Base-by-base conservation (phyloP, 257 asterid genomes). In the Verbena officinalis region DNA sequence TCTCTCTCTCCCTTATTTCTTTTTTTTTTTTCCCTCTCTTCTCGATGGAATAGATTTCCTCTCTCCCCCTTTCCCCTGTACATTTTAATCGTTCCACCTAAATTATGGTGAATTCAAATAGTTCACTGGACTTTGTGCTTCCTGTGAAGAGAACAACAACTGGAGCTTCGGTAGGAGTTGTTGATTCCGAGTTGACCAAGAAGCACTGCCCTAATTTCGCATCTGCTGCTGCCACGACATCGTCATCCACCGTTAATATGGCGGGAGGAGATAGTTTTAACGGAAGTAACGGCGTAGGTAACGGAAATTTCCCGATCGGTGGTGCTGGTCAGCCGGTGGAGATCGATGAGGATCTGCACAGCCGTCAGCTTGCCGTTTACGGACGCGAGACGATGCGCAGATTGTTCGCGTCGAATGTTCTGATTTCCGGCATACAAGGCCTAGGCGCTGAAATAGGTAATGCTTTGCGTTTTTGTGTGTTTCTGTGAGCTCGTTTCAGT, bases 311-410 rank as follows among this genome's bases (percentile, higher is more conserved):
- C 36, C 69, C 69, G 39, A 43, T 52, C 16, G n/a, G n/a, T n/a
- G 17, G 43, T 0, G 72, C 27, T 11, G 69, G 51, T 44, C 58
- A 21, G 27, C 6, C n/a, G n/a, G n/a, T n/a, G n/a, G 99, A 90
- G 70, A 90, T 93, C 16, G 97, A 93, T 63, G 99, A 93, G 80
- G 97, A 90, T 86, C 95, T 93, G 64, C 99, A 94, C 75, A 94
- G 99, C 80, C 62, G 98, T 50, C 98, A 91, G 83, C 91, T 91
- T 4, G 98, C 98, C 0, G 98, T 91, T 34, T 91, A 91, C 55
- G 98, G 98, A 39, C 88, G 98, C 19, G 98, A 91, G 82, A 88
- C 98, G 2, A 91, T 91, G 98, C 73, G 95, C 21, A 74, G 95
- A 53, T 84, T 91, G 13, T 91, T 91, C 73, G 95, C 94, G 7